Evolutionary conservation across 2,329 filamentous ascomycete genomes (phyloP), one percentile per base, ranked within the genome.

Genomic region (Alternaria burnsii): DNA sequence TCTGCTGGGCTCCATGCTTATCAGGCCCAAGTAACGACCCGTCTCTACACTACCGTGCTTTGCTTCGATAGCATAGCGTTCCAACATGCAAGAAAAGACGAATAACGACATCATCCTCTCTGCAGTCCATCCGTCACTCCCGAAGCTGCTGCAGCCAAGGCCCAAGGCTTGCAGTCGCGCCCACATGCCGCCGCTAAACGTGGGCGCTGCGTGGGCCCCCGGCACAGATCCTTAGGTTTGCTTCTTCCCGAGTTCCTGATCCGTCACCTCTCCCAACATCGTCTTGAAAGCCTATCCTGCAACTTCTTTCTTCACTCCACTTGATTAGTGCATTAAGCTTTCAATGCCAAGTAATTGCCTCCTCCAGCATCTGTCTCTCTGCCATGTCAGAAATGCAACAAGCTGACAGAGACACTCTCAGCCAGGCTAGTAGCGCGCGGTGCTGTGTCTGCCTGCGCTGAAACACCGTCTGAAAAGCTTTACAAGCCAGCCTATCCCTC

Each of bases 391-490:
- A 70, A 47, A 71, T 70, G 63, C 68, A 68, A 55, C 63, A 66
- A 36, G 72, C 68, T 58, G 59, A 62, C 62, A 81, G 65, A 62
- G 77, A 75, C 52, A 46, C 59, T 50, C 71, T 82, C 61, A 97
- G 78, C 92, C 92, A 97, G 32, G 74, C 76, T 58, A 97, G 78
- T 14, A 94, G 84, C 30, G 79, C 79, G 5, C 72, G 72, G 77
- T 93, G 92, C 55, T 83, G 85, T 34, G 89, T 89, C 82, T 97
- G 93, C 76, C 90, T 92, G 68, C 83, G 85, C 48, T 78, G 76
- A 69, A 97, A 82, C 28, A 95, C 88, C 52, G 83, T 80, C 46
- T 82, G 76, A 71, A 97, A 97, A 5, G 93, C 92, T 28, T 83
- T 82, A 52, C 88, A 87, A 0, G 88, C 89, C 60, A 94, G 81